A percentile compares a stretch with the other conserved stretches of the same genome.
Evolutionary conservation across 2,329 filamentous ascomycete genomes (phyloP).

Genomic region (Venturia pyrina): DNA sequence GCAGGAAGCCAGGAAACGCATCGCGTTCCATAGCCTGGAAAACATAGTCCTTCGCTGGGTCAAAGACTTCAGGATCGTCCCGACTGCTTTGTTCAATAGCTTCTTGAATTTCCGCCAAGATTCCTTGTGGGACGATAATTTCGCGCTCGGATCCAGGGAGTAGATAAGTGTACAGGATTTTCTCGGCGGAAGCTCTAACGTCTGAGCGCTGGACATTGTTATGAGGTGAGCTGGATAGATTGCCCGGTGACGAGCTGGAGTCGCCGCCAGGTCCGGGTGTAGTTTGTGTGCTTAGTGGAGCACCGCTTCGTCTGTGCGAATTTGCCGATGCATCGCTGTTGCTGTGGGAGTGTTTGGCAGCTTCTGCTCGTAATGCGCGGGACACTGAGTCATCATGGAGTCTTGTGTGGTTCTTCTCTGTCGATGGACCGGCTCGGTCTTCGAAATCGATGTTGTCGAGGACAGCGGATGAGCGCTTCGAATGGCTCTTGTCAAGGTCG

Average conservation of each 20-base stretch:
- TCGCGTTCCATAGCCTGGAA: constrained; percentile 99
- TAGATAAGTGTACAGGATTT: constrained; percentile 96
- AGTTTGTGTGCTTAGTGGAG: constrained; percentile 40
- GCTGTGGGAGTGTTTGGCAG: constrained; percentile 36
- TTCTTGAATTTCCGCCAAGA: constrained; percentile 74
- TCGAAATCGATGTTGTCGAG: constrained; percentile 57
- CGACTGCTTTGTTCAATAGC: constrained; percentile 84
- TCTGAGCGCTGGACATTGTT: constrained; percentile 82
- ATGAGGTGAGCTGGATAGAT: constrained; percentile 38
- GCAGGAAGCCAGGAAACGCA: constrained; percentile 93
- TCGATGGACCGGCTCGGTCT: constrained; percentile 43
- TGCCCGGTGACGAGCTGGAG: constrained; percentile 41
- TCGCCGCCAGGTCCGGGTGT: constrained; percentile 33
- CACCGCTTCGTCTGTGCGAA: background rate
- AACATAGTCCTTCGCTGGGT: constrained; percentile 95
- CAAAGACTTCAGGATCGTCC: constrained; percentile 95
- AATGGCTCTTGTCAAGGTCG: constrained; percentile 70
- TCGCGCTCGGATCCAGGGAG: constrained; percentile 93
- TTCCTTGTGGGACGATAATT: constrained; percentile 82
- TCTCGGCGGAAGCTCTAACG: constrained; percentile 87
- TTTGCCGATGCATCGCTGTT: constrained; percentile 36
- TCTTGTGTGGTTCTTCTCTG: constrained; percentile 41
- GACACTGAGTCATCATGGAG: constrained; percentile 85
- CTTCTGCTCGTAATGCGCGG: constrained; percentile 60
- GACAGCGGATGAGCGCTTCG: constrained; percentile 74